Base-by-base conservation (phyloP, 371 early-diverging fungal genomes). In the Zychaea mexicana region DNA sequence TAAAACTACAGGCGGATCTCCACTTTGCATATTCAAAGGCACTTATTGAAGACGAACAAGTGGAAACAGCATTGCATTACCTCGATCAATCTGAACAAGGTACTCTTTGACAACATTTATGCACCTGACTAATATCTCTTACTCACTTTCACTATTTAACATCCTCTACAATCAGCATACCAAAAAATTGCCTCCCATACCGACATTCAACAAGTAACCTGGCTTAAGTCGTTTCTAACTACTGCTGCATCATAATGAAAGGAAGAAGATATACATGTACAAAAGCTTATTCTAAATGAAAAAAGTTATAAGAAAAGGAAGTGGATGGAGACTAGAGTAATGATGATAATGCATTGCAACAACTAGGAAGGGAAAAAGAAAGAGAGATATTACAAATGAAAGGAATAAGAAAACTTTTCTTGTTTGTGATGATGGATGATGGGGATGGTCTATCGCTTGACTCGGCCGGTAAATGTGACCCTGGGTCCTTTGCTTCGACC, bases 381-480 rank as follows among this genome's bases (percentile, higher is more conserved):
- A 19, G 52, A 15, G 24, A 27, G 24, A 27, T 52, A 27, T 52
- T 52, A 27, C 52, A 24, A 22, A 52, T 22, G 5, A 6, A 28
- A 52, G n/a, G 47, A 47, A 12, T 6, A 27, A 6, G 52, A 52
- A 24, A 1, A 27, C 24, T 52, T 22, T 52, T 52, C 7, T 47
- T 47, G 47, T 47, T 8, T 17, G n/a, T 24, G 47, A 47, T 17
- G 17, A 10, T n/a, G 27, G 54, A 15, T 27, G 30, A 28, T 55
- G 36, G 4, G n/a, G 30, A 19, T 57, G 22, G n/a, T 52, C 36
- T 61, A 82, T 64, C 79, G 79, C 61, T 72, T 77, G 46, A 78
- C 64, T 66, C 72, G 70, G 52, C 82, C 82, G 24, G 82, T 82
- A 38, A 67, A 79, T 46, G 82, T 79, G 38, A 82, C 55, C 53